Percentiles rank a stretch among this genome's conserved stretches.
Evolutionary conservation across 2,329 filamentous ascomycete species (phyloP).

Genomic region (Monosporascus sp.): DNA sequence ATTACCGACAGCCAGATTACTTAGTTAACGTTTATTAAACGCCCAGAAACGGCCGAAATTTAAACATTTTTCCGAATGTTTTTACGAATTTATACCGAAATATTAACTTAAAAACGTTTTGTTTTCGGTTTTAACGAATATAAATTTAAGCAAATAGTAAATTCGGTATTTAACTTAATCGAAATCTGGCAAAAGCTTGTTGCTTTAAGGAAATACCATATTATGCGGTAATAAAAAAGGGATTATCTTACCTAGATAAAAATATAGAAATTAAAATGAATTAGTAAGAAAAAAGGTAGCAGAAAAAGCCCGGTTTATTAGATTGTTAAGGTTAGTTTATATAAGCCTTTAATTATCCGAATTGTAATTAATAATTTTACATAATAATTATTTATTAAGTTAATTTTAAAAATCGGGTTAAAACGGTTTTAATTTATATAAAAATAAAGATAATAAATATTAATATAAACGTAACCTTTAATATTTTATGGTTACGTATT

Average conservation of each 20-base stretch:
- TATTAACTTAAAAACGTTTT: too few species aligned
- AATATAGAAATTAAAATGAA: background rate
- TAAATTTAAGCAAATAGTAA: too few species aligned
- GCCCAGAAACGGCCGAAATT: too few species aligned
- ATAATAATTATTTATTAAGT: slow-evolving; percentile 3
- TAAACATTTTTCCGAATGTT: too few species aligned
- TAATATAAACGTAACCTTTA: background rate
- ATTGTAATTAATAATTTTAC: background rate
- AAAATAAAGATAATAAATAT: background rate
- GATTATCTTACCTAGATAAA: background rate
- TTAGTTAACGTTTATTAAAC: too few species aligned
- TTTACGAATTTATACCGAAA: too few species aligned
- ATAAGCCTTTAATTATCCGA: background rate
- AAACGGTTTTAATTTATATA: background rate
- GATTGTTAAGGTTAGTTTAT: background rate
- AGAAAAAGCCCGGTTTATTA: background rate
- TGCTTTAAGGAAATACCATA: too few species aligned
- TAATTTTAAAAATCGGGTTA: background rate
- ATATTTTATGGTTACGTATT: background rate
- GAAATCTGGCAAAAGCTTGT: too few species aligned
- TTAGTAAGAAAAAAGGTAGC: background rate
- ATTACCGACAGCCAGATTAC: too few species aligned
- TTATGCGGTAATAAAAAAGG: too few species aligned
- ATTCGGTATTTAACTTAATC: too few species aligned
- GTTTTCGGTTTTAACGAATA: too few species aligned